Evolutionary conservation across 202 grass and related monocot genomes (phyloP), one percentile per base, ranked within the genome.

Genomic region (Cymbopogon flexuosus): DNA sequence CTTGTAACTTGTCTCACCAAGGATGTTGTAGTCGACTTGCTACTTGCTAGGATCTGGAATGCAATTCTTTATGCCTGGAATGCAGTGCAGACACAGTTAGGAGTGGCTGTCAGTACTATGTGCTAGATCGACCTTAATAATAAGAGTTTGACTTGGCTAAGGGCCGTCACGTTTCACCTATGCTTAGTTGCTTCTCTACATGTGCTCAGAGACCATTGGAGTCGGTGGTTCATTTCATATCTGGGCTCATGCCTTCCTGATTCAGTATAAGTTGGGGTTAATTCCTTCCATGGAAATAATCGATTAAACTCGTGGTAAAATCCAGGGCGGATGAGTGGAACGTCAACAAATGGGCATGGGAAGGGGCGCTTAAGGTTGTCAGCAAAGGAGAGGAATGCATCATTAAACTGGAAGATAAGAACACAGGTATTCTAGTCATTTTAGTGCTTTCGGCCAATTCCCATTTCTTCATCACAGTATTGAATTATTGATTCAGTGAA

Each of bases 311-410:
- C 14, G 21, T 72, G 65, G 15, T 80, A 19, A 59, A 40, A 87
- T 58, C 21, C 73, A 99, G 96, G 84, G 96, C 96, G 62, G 96
- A 99, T 70, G 96, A 99, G 73, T 99, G 96, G 96, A 92, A 99
- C 66, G 85, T 99, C 52, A 99, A 99, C 83, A 91, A 99, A 77
- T 95, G 96, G 96, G 88, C 82, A 35, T 99, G 96, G 96, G 96
- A 99, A 88, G 96, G 96, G 57, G 79, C 73, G 1, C 87, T 99
- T 62, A 99, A 95, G 84, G 92, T 99, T 86, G 75, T 91, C 80
- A 95, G 90, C 83, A 95, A 93, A 77, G 96, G 80, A 68, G 90
- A 99, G 77, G 96, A 99, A 79, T 97, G 96, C 83, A 88, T 99
- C 69, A 93, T 99, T 47, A 90, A 70, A 87, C 70, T 99, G 73